A percentile compares a stretch with the other conserved stretches of the same genome.
These are phyloP conservation scores for Penicillium sp. DNA, from an alignment of 2,329 filamentous ascomycete genomes.

Conservation along the genomic window DNA sequence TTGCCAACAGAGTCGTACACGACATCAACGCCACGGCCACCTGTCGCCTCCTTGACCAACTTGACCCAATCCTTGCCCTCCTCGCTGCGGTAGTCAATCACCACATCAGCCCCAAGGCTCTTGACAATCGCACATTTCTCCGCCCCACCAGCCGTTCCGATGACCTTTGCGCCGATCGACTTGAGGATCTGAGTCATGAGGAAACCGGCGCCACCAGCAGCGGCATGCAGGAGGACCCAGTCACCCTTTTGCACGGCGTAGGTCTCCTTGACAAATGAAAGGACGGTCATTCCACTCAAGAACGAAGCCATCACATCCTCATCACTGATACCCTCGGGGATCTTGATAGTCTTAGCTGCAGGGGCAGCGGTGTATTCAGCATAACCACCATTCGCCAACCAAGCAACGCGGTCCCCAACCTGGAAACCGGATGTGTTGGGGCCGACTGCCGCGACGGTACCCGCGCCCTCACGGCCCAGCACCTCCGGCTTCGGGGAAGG, in stretches of 20 bases:
- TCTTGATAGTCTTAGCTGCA: conserved; percentile 56
- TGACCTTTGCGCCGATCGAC: conserved; percentile 71
- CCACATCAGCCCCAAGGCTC: conserved; percentile 66
- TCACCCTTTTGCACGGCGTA: conserved; percentile 71
- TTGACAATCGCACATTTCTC: conserved; percentile 73
- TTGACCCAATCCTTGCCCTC: conserved; percentile 78
- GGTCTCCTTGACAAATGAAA: conserved; percentile 76
- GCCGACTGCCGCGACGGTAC: conserved; percentile 66
- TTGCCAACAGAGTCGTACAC: conserved; percentile 88
- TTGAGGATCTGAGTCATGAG: conserved; percentile 75
- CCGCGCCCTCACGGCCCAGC: conserved; percentile 77
- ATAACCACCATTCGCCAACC: conserved; percentile 59
- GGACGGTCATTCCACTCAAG: conserved; percentile 81
- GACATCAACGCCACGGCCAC: conserved; percentile 69
- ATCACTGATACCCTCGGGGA: conserved; percentile 64
- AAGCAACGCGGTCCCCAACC: conserved; percentile 71
- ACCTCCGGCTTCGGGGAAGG: conserved; percentile 68
- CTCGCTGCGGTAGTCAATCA: conserved; percentile 80
- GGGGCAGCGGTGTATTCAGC: conserved; percentile 61
- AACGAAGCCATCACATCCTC: conserved; percentile 68
- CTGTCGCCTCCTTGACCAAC: conserved; percentile 80
- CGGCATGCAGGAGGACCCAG: conserved; percentile 82
- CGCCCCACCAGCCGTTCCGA: conserved; percentile 73
- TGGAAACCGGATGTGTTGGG: conserved; percentile 56
- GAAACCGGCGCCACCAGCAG: conserved; percentile 77